These are phyloP conservation scores for Tritrichomonas foetus DNA, from an alignment of 208 protist species.

Conservation along the genomic window DNA sequence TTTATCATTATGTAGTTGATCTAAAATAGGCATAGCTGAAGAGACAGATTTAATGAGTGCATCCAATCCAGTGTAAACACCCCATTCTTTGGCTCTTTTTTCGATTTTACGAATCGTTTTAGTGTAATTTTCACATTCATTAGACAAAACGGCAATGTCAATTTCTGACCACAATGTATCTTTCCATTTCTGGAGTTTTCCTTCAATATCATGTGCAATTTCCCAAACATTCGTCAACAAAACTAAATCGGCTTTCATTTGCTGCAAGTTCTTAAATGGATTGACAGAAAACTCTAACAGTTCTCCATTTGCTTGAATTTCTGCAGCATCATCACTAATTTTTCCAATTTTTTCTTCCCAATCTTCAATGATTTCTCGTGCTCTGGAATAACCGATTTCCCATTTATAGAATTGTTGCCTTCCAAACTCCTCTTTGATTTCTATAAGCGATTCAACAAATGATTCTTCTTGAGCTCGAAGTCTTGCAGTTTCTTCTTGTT, in stretches of 20 bases:
- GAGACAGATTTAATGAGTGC: slow-evolving; percentile 55
- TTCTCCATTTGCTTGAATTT: slow-evolving; percentile 39
- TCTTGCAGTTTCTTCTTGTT: slow-evolving; percentile 60
- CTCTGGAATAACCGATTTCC: slow-evolving; percentile 39
- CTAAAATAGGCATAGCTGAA: slow-evolving; percentile 55
- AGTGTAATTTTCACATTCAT: slow-evolving; percentile 6
- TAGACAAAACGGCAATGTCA: not conserved
- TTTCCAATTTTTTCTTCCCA: slow-evolving; percentile 3
- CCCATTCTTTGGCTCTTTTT: slow-evolving; percentile 3
- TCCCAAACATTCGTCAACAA: not conserved
- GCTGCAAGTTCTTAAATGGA: not conserved
- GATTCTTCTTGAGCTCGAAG: slow-evolving; percentile 56
- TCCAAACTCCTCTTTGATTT: slow-evolving; percentile 71
- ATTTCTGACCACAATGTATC: slow-evolving; percentile 23
- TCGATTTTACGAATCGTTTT: not conserved
- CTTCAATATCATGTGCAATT: not conserved
- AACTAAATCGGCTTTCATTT: slow-evolving; percentile 1
- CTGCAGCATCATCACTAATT: not conserved
- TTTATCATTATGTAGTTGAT: slow-evolving; percentile 65
- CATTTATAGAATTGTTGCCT: slow-evolving; percentile 70
- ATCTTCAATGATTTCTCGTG: not conserved
- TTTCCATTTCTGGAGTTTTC: not conserved
- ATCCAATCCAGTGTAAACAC: slow-evolving; percentile 46
- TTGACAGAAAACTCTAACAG: not conserved
- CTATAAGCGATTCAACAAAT: slow-evolving; percentile 62